Evolutionary conservation across 2,329 filamentous ascomycete genomes (phyloP), one percentile per base, ranked within the genome.

Genomic region (Daldinia sp.): DNA sequence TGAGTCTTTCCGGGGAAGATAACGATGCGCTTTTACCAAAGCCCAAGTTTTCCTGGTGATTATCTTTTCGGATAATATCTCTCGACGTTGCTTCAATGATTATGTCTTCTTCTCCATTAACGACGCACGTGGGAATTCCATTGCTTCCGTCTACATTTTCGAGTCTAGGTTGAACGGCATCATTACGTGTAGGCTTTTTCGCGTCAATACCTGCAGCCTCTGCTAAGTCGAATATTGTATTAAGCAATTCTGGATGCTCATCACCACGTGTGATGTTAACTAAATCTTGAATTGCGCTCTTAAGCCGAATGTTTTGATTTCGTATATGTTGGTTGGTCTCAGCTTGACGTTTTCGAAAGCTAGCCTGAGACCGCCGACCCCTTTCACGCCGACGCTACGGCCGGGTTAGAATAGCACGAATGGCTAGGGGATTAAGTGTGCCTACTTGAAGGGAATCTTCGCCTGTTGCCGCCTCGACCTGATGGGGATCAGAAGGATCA

Each of bases 291-390:
- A 68, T 61, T n/a, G 58, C 56, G n/a, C 32, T 50, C 51, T 58
- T 63, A 1, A 68, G 63, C 21, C 48, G 48, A 15, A 11, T 45
- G 34, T 63, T 66, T 29, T 66, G 62, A 39, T 67, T 58, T 34
- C 27, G 45, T 21, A 64, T 35, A 13, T 52, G 53, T 30, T 65
- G 29, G 15, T 48, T 56, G 13, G 57, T 45, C 9, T 67, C 62
- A 10, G 65, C 63, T 47, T 66, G 59, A 45, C 65, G 65, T 49
- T 66, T 66, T 6, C 65, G 56, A 30, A 68, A 68, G 35, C 35
- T 56, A 39, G 63, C 65, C 54, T 68, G 65, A 35, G 63, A 63
- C 27, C 59, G 51, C 13, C 65, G 65, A 19, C 65, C 65, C 48
- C 65, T 47, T 47, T 68, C 65, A 5, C 63, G 65, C 49, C 65